Base-by-base conservation (phyloP, 1,284 basidiomycete genomes). In the Leccinum griseonigrum region DNA sequence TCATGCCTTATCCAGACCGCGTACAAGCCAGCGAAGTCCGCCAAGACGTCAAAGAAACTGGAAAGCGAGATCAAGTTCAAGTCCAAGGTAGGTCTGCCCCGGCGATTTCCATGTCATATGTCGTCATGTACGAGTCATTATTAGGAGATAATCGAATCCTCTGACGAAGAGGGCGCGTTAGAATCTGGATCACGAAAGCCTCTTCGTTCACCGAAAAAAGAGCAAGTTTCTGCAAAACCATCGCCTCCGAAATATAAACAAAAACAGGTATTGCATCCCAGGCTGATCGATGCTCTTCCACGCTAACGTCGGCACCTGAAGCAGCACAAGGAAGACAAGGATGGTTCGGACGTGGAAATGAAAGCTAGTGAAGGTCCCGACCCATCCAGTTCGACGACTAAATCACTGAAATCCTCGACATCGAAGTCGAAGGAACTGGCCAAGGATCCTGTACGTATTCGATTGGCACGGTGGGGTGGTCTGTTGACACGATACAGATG, bases 401-500 rank as follows among this genome's bases (percentile, higher is more conserved):
- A 58, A 29, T 61, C 59, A 7, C 52, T 59, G 40, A 63, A 65
- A 32, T 34, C n/a, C 4, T 54, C 54, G 5, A 29, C 52, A 22
- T 56, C 54, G 16, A 71, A 62, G 38, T 54, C 58, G 14, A 58
- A 63, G 38, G 59, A 60, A 29, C 31, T 26, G 34, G 9, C 16
- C 6, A n/a, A 26, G 31, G 70, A 65, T 59, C 69, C 54, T 7
- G 73, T 74, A n/a, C 16, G 73, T 62, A 18, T 50, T 55, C 53
- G 16, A 22, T 54, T 53, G 7, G 3, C 5, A 6, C 7, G 2
- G 28, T 13, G 5, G 14, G 16, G 13, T 36, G 18, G 18, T 22
- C 29, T 53, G 22, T 40, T 64, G 14, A 68, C 48, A 48, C 13
- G 11, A 28, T 38, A 31, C 76, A 83, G 73, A 84, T 82, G 69